Evolutionary conservation across 2,329 filamentous ascomycete species (phyloP).

Genomic region (Gaeumannomyces tritici): DNA sequence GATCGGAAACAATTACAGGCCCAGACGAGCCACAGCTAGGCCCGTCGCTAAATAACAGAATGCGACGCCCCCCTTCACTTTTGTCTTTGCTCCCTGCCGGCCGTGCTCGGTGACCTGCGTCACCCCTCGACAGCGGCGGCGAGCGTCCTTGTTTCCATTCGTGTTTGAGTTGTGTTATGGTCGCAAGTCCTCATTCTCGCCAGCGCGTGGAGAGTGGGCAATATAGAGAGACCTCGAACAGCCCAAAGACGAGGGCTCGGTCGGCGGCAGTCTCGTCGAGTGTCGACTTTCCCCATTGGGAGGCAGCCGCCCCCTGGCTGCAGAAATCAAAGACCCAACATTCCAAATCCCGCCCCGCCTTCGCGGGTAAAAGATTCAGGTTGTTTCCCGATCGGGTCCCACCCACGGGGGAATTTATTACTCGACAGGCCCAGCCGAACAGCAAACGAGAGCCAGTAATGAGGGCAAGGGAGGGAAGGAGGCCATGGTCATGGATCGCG

Average conservation of each 20-base stretch:
- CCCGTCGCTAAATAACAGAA: background rate
- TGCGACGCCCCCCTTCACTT: background rate
- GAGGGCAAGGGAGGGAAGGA: no score
- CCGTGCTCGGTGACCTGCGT: background rate
- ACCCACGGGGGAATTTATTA: no score
- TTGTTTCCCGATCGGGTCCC: no score
- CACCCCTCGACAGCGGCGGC: no score
- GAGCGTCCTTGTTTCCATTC: background rate
- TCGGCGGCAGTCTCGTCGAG: background rate
- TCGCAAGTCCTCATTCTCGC: background rate
- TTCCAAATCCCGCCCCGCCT: no score
- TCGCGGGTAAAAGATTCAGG: no score
- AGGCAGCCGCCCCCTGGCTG: background rate
- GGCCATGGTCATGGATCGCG: no score
- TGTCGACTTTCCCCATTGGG: background rate
- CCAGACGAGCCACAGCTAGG: background rate
- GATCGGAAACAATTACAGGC: background rate
- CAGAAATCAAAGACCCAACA: background rate
- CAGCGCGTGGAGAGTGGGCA: background rate
- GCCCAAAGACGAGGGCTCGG: background rate
- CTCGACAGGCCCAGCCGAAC: no score
- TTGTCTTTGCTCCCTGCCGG: background rate
- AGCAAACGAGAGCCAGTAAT: no score
- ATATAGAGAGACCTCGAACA: background rate
- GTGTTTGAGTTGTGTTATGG: background rate